Evolutionary conservation across 768 basidiomycete species (phyloP), one percentile per base, ranked within the genome.

Genomic region (Agaricus sinodeliciosus): DNA sequence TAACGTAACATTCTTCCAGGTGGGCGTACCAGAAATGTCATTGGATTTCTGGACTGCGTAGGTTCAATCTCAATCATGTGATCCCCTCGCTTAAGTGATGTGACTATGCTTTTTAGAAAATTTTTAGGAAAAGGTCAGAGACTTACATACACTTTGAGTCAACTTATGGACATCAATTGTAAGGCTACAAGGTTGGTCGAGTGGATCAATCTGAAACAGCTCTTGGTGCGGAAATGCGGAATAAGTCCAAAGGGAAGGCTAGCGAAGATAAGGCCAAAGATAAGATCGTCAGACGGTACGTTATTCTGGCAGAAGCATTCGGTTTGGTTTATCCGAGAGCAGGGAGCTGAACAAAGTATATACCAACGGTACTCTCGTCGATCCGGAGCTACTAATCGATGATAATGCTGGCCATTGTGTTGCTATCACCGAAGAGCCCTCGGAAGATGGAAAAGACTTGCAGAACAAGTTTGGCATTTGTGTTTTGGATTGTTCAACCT

Each of bases 151-250:
- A 11, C 15, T 11, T 40, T 19, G n/a, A 43, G 25, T 22, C 16
- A 6, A 9, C 34, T 45, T 15, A 44, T 50, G 11, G 27, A 48
- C 31, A 18, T n/a, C 8, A 16, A 5, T 52, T 19, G 26, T 11
- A 48, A 87, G 90, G 91, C 0, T 88, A 94, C 70, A 94, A 94
- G 68, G 91, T 99, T 48, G 96, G 96, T 6, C 85, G 90, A 11
- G 96, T 99, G 15, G 95, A 97, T 63, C 96, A 99, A 67, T 83
- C 87, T 0, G 96, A 99, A 71, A 99, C 96, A 0, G 94, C 94
- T 0, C 84, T 99, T 9, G 96, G 95, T 19, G 92, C 91, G 18
- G 95, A 98, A 67, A 95, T 98, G 90, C 86, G 95, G 7, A 81
- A 80, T 18, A 85, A 83, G 66, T 68, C 69, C 43, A 76, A 79